A percentile compares a stretch with the other conserved stretches of the same genome.
Conservation (phyloP, 202 grass and related monocot species). For the Panicum virgatum region DNA sequence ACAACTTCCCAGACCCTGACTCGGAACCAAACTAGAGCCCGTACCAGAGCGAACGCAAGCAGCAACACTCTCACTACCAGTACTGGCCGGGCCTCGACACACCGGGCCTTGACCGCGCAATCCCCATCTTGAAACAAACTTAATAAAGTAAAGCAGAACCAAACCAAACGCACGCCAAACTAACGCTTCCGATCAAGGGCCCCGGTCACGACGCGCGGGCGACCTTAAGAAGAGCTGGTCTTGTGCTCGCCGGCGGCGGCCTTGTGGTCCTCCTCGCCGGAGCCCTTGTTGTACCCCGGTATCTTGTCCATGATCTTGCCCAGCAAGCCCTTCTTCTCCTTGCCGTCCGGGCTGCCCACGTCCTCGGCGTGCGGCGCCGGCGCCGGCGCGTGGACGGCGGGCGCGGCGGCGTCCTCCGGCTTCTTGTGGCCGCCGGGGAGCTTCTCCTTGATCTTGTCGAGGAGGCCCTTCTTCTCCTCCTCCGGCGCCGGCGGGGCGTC, state of each 20-base stretch:
- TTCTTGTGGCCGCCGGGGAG: slow-evolving; percentile 77
- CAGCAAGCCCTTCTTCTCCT: slow-evolving; percentile 90
- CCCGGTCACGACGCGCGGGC: background rate
- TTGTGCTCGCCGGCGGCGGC: slow-evolving; percentile 49
- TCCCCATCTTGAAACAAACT: slow-evolving; percentile 26
- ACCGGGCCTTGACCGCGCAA: slow-evolving; percentile 26
- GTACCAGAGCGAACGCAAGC: slow-evolving; percentile 20
- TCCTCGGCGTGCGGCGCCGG: slow-evolving; percentile 41
- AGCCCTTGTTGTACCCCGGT: slow-evolving; percentile 64
- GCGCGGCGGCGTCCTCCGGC: slow-evolving; percentile 38
- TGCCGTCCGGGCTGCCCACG: slow-evolving; percentile 50
- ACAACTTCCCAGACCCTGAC: slow-evolving; percentile 16
- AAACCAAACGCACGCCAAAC: slow-evolving; percentile 42
- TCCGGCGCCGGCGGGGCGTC: slow-evolving; percentile 28
- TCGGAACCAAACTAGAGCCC: slow-evolving; percentile 49
- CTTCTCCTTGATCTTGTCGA: slow-evolving; percentile 99
- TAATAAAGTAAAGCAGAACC: slow-evolving; percentile 38
- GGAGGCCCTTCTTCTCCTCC: slow-evolving; percentile 80
- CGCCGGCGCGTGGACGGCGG: background rate
- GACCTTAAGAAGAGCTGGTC: slow-evolving; percentile 21
- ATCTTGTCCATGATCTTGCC: slow-evolving; percentile 98
- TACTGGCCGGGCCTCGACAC: slow-evolving; percentile 31
- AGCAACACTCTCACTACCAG: background rate
- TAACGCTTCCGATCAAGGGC: slow-evolving; percentile 17
- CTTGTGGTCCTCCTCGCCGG: slow-evolving; percentile 52